Evolutionary conservation across 2,329 filamentous ascomycete species (phyloP).

Genomic region (Ampelomyces quisqualis): DNA sequence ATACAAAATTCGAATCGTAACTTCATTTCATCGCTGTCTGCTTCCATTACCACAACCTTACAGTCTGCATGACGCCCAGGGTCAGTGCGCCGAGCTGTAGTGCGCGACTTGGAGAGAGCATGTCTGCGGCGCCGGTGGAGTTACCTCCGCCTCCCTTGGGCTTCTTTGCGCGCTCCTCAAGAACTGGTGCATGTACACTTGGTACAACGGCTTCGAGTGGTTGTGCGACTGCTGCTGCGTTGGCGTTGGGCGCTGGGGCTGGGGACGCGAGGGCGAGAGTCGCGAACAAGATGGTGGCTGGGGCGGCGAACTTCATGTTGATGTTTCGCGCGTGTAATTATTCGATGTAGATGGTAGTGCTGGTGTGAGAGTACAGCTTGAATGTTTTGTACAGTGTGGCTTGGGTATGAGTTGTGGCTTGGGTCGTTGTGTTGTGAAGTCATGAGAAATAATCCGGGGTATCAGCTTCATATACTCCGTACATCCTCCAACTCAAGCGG

Average conservation of each 20-base stretch:
- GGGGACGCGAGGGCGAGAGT: conserved; percentile 31
- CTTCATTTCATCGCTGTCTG: not conserved
- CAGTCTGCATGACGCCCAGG: conserved; percentile 27
- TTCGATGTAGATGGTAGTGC: not conserved
- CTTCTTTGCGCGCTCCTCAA: conserved; percentile 25
- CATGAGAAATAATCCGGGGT: not conserved
- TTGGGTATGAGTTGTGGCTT: not conserved
- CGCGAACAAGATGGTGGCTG: conserved; percentile 26
- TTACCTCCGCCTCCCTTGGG: conserved; percentile 11
- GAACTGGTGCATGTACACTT: conserved; percentile 12
- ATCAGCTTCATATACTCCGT: not conserved
- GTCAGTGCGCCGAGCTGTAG: conserved; percentile 31
- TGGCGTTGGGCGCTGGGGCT: conserved; percentile 21
- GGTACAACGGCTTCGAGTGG: conserved; percentile 12
- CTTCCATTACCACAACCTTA: conserved; percentile 24
- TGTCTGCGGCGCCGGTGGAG: conserved; percentile 23
- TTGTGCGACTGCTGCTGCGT: conserved; percentile 9
- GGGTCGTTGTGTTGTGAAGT: not conserved
- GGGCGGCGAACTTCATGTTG: conserved; percentile 31
- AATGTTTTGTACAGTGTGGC: not conserved
- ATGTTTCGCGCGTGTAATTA: not conserved
- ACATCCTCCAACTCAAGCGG: not conserved
- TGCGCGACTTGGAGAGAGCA: conserved; percentile 20
- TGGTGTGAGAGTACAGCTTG: not conserved
- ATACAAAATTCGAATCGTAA: too few relatives aligned